A percentile compares a stretch with the other conserved stretches of the same genome.
Conservation (phyloP, 2,329 filamentous ascomycete genomes). For the Pseudogymnoascus sp. region DNA sequence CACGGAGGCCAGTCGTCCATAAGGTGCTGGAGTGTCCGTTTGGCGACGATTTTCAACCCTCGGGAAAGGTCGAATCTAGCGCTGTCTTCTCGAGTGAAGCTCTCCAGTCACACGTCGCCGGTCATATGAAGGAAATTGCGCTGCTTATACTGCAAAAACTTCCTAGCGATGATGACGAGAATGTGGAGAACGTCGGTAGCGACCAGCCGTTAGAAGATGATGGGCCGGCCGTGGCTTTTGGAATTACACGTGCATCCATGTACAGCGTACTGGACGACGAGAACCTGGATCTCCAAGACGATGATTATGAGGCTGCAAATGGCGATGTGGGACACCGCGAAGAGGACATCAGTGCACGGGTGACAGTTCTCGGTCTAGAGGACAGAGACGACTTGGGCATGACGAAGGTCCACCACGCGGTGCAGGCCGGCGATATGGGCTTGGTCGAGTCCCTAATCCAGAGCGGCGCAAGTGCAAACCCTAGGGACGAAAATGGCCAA, state of each 20-base stretch:
- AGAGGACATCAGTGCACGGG: constrained; percentile 11
- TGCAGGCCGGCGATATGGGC: constrained; percentile 18
- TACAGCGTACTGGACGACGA: constrained; percentile 27
- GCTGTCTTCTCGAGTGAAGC: constrained; percentile 2
- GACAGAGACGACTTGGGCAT: constrained; percentile 20
- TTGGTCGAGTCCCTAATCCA: constrained; percentile 21
- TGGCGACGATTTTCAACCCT: constrained; percentile 23
- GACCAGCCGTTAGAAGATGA: constrained; percentile 24
- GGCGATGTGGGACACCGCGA: constrained; percentile 14
- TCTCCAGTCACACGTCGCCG: not conserved
- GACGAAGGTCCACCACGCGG: constrained; percentile 22
- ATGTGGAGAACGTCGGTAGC: constrained; percentile 22
- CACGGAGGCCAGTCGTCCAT: constrained; percentile 22
- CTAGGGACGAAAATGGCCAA: constrained; percentile 19
- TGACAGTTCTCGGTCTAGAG: constrained; percentile 18
- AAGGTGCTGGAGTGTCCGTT: constrained; percentile 26
- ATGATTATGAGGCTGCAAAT: constrained; percentile 12
- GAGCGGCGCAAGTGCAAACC: constrained; percentile 16
- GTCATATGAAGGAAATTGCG: constrained; percentile 8
- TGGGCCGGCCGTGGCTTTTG: constrained; percentile 14
- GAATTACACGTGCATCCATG: constrained; percentile 25
- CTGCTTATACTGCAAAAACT: constrained; percentile 5
- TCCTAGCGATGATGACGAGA: constrained; percentile 13
- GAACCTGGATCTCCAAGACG: constrained; percentile 21
- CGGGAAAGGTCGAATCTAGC: constrained; percentile 21